A percentile compares a stretch with the other conserved stretches of the same genome.
phyloP scores from a whole-genome alignment of 2,329 filamentous ascomycete genomes.

The Dactylellina cionopaga region DNA sequence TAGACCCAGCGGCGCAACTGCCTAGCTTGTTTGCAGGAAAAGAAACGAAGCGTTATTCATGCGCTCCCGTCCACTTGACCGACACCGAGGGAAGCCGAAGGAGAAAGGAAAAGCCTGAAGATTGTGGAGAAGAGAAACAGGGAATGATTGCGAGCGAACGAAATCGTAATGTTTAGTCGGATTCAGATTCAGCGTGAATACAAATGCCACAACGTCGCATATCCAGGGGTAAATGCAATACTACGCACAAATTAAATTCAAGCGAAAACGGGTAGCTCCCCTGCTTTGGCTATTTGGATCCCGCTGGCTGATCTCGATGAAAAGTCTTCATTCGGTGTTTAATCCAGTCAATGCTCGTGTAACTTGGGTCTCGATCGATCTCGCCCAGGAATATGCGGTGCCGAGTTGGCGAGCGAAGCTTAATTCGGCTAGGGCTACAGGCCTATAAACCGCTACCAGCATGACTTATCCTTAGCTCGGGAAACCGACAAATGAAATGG shows the following conservation, averaged over 20 bases:
- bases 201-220: not conserved
- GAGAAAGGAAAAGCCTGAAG: not conserved
- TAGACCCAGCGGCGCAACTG: not conserved
- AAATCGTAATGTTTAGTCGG: not conserved
- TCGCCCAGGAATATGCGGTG: constrained; percentile 11
- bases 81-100: not conserved
- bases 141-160: not conserved
- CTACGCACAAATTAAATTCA: too few relatives aligned
- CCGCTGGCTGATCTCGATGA: not conserved
- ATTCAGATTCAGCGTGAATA: too few relatives aligned
- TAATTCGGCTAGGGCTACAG: not conserved
- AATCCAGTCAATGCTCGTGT: not conserved
- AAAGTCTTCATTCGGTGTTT: not conserved
- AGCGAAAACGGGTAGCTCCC: too few relatives aligned
- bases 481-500: not conserved
- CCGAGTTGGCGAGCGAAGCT: constrained; percentile 24
- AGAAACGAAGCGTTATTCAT: too few relatives aligned
- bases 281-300: too few relatives aligned
- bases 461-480: not conserved
- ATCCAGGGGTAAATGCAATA: too few relatives aligned
- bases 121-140: not conserved
- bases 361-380: constrained; percentile 7
- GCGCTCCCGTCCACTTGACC: too few relatives aligned
- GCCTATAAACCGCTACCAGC: not conserved
- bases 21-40: too few relatives aligned